phyloP scores from a whole-genome alignment of 768 basidiomycete species.

The Clitopilus hobsonii region DNA sequence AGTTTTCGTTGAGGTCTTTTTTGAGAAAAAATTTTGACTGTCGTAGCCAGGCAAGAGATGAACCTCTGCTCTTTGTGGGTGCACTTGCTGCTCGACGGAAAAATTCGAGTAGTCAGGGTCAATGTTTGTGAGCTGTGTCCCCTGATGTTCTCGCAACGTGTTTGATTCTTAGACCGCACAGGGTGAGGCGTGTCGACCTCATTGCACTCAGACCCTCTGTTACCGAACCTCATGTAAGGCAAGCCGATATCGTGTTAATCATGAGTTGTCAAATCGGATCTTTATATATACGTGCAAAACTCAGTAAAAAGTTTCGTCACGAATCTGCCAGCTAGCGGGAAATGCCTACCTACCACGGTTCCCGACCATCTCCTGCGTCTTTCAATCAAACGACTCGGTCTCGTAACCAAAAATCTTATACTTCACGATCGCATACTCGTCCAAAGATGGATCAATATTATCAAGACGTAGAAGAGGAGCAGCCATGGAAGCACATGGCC shows the following conservation, averaged over 20 bases:
- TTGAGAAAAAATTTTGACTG: no score
- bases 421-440: constrained; percentile 4
- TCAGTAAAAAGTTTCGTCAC: background rate
- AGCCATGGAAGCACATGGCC: constrained; percentile 38
- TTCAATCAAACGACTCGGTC: background rate
- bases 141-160: background rate
- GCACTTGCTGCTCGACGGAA: background rate
- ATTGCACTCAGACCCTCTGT: background rate
- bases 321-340: background rate
- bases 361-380: constrained; percentile 3
- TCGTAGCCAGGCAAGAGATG: no score
- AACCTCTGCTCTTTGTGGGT: no score
- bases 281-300: background rate
- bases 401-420: background rate
- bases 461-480: constrained; percentile 9
- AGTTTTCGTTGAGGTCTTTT: background rate
- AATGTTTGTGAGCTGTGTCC: background rate
- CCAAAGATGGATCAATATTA: constrained; percentile 3
- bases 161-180: background rate
- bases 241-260: background rate
- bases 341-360: constrained; percentile 1
- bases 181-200: background rate
- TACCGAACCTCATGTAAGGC: constrained; percentile 1
- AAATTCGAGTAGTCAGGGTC: background rate
- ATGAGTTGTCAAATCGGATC: background rate